These are phyloP conservation scores for Solanum ossicruentum DNA, from an alignment of 257 asterid species.

Conservation along the genomic window DNA sequence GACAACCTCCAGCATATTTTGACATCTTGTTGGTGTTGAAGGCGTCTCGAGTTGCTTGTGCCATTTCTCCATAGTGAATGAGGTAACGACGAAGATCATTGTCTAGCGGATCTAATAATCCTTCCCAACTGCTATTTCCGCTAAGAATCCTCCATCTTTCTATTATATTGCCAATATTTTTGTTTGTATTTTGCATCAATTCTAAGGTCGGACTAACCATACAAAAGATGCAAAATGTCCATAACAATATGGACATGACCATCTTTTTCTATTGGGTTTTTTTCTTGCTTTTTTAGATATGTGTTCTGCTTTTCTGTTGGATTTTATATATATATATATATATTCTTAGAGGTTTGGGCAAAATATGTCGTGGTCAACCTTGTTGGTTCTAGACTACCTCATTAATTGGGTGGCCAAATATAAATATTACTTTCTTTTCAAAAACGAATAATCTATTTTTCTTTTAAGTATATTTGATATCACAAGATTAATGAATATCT, in stretches of 20 bases:
- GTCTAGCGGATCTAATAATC: not conserved
- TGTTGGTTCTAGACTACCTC: not conserved
- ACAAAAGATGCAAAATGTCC: not conserved
- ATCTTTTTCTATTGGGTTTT: not conserved
- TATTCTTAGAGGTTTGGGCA: not conserved
- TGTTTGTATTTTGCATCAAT: not conserved
- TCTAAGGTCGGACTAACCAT: not conserved
- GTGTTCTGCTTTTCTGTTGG: not conserved
- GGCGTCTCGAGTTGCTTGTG: not conserved
- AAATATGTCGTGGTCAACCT: not conserved
- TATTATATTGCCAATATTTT: slow-evolving; percentile 13
- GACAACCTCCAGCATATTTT: not conserved
- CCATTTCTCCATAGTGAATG: not conserved
- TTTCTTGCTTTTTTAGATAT: not conserved
- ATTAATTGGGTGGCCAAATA: not conserved
- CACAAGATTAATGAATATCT: too few relatives aligned
- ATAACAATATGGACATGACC: not conserved
- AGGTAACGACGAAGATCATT: not conserved
- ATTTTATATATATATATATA: not conserved
- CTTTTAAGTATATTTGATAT: too few relatives aligned
- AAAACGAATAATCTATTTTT: too few relatives aligned
- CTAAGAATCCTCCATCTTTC: slow-evolving; percentile 36
- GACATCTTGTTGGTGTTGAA: not conserved
- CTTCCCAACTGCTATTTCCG: slow-evolving; percentile 7
- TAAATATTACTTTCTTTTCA: too few relatives aligned